These are phyloP conservation scores for Podospora didyma DNA, from an alignment of 495 filamentous ascomycete species.

Conservation along the genomic window DNA sequence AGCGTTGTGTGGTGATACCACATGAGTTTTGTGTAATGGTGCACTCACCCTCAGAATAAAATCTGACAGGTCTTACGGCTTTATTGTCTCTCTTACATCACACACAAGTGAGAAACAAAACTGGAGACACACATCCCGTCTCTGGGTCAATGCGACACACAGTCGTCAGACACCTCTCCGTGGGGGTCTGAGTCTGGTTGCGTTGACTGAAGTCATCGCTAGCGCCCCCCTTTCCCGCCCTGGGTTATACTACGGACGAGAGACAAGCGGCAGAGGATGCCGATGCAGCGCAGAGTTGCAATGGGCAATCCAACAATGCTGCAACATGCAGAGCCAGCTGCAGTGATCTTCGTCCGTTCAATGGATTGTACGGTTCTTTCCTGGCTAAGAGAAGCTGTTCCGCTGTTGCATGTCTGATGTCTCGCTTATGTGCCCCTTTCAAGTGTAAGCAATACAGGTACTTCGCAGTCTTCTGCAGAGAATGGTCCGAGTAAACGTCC, in stretches of 20 bases:
- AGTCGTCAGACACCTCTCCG: too few relatives aligned
- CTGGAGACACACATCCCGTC: neutral
- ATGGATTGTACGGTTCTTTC: too few relatives aligned
- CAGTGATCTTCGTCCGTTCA: neutral
- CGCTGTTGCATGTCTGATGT: too few relatives aligned
- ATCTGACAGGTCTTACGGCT: neutral
- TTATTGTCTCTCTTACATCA: neutral
- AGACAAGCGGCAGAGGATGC: neutral
- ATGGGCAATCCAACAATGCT: neutral
- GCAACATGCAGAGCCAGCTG: neutral
- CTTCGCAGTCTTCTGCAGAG: too few relatives aligned
- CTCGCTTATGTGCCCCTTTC: too few relatives aligned
- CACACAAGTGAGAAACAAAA: neutral
- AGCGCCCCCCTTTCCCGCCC: too few relatives aligned
- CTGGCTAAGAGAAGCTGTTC: too few relatives aligned
- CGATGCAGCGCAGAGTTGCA: neutral
- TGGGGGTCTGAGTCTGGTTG: too few relatives aligned
- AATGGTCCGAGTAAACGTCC: too few relatives aligned
- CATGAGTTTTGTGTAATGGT: neutral
- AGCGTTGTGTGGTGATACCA: neutral
- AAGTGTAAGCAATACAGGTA: too few relatives aligned
- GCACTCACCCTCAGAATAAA: neutral
- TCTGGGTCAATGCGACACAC: too few relatives aligned
- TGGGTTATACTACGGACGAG: neutral
- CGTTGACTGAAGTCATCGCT: too few relatives aligned